phyloP scores from a whole-genome alignment of 2,329 filamentous ascomycete species.

The Arthroderma uncinatum region DNA sequence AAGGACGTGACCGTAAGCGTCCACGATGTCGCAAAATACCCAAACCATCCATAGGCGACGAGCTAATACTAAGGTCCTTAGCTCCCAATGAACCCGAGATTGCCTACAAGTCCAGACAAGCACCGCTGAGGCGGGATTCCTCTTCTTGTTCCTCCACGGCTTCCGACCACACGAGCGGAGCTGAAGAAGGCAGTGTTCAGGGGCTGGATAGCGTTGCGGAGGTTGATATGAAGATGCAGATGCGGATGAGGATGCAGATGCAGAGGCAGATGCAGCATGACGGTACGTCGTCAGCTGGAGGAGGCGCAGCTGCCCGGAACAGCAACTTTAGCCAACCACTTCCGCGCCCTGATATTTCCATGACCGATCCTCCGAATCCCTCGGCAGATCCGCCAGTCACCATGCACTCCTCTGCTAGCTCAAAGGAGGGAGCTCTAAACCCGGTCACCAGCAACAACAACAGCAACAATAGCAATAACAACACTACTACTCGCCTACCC shows the following conservation, averaged over 20 bases:
- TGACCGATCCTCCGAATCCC: background rate
- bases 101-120: constrained; percentile 31
- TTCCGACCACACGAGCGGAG: background rate
- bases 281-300: background rate
- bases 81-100: constrained; percentile 55
- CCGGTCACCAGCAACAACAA: too few relatives aligned
- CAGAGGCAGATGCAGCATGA: too few relatives aligned
- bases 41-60: constrained; percentile 45
- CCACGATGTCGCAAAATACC: constrained; percentile 18
- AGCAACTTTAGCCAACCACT: background rate
- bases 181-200: background rate
- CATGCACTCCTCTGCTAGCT: background rate
- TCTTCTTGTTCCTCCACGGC: background rate
- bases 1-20: constrained; percentile 27
- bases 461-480: too few relatives aligned
- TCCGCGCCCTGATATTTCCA: background rate
- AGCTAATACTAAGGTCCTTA: constrained; percentile 55
- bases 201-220: background rate
- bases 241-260: too few relatives aligned
- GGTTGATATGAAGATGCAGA: background rate
- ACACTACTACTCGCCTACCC: background rate
- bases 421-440: background rate
- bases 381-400: background rate
- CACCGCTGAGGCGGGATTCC: constrained; percentile 7
- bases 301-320: background rate